These are phyloP conservation scores for Trametes cinnabarina DNA, from an alignment of 768 basidiomycete genomes.

Conservation along the genomic window DNA sequence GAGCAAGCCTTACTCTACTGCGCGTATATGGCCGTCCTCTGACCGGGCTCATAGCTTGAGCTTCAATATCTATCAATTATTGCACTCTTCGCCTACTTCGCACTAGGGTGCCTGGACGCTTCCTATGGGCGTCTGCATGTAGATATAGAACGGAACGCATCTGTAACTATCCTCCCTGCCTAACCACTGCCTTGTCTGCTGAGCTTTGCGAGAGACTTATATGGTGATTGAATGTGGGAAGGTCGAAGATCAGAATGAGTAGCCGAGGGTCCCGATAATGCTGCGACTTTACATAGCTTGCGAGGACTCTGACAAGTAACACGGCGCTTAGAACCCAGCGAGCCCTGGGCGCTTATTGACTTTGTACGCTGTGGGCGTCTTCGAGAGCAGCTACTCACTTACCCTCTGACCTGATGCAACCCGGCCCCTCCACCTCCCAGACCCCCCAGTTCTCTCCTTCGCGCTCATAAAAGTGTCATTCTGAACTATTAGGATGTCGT, in stretches of 20 bases:
- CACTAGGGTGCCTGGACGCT: slow-evolving; percentile 10
- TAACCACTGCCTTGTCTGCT: too few species aligned
- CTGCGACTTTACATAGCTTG: too few species aligned
- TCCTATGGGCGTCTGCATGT: neutral
- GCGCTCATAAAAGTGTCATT: slow-evolving; percentile 1
- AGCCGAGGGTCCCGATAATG: too few species aligned
- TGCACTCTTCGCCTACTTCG: slow-evolving; percentile 34
- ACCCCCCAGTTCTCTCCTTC: slow-evolving; percentile 10
- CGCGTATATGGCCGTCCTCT: too few species aligned
- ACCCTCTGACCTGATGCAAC: slow-evolving; percentile 35
- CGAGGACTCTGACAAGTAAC: too few species aligned
- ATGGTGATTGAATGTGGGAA: too few species aligned
- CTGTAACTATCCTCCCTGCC: too few species aligned
- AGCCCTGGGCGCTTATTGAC: slow-evolving; percentile 10
- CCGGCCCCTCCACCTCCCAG: slow-evolving; percentile 19
- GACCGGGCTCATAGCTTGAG: slow-evolving; percentile 50
- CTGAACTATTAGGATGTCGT: slow-evolving; percentile 20
- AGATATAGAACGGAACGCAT: too few species aligned
- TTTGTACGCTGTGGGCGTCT: slow-evolving; percentile 15
- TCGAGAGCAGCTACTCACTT: slow-evolving; percentile 17
- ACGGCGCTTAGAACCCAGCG: too few species aligned
- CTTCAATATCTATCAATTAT: slow-evolving; percentile 73
- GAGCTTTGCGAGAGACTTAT: too few species aligned
- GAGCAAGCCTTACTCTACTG: slow-evolving; percentile 37
- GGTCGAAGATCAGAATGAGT: too few species aligned